Percentiles rank a stretch among this genome's conserved stretches.
phyloP scores from a whole-genome alignment of 2,329 filamentous ascomycete species.

The Diaporthe humulicola region DNA sequence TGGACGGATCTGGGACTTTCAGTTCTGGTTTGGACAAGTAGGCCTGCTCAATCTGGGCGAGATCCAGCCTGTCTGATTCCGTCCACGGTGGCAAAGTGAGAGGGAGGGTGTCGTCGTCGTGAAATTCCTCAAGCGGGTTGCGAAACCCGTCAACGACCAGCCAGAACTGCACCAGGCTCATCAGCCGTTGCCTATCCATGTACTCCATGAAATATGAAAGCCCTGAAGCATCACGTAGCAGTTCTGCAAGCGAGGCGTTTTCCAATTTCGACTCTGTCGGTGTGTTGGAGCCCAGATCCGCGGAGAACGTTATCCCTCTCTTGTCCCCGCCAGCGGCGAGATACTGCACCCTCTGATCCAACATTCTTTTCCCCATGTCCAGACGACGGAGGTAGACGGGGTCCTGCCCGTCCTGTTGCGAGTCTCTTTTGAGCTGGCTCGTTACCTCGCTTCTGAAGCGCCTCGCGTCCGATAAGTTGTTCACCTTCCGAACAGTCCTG shows the following conservation, averaged over 20 bases:
- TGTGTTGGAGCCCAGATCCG: constrained; percentile 45
- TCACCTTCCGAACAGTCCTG: constrained; percentile 86
- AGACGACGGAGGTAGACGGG: constrained; percentile 88
- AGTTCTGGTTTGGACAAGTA: constrained; percentile 89
- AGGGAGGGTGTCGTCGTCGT: constrained; percentile 75
- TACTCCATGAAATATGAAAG: constrained; percentile 99
- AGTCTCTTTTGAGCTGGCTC: constrained; percentile 90
- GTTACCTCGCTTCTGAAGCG: constrained; percentile 92
- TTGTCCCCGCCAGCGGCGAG: constrained; percentile 77
- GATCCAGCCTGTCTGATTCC: constrained; percentile 85
- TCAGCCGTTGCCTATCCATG: constrained; percentile 91
- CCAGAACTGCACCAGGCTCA: constrained; percentile 97
- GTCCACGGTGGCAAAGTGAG: constrained; percentile 78
- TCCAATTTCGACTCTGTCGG: constrained; percentile 73
- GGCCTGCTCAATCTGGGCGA: constrained; percentile 91
- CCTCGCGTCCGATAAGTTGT: constrained; percentile 92
- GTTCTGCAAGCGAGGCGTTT: constrained; percentile 82
- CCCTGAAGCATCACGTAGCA: constrained; percentile 90
- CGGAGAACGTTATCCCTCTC: constrained; percentile 46
- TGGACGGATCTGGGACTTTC: constrained; percentile 78
- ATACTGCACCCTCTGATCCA: constrained; percentile 90
- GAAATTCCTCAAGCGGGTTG: constrained; percentile 89
- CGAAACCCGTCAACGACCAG: constrained; percentile 97
- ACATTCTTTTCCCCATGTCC: constrained; percentile 89
- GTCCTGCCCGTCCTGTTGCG: constrained; percentile 82